Evolutionary conservation across 768 basidiomycete species (phyloP).

Genomic region (Jaapia argillacea): DNA sequence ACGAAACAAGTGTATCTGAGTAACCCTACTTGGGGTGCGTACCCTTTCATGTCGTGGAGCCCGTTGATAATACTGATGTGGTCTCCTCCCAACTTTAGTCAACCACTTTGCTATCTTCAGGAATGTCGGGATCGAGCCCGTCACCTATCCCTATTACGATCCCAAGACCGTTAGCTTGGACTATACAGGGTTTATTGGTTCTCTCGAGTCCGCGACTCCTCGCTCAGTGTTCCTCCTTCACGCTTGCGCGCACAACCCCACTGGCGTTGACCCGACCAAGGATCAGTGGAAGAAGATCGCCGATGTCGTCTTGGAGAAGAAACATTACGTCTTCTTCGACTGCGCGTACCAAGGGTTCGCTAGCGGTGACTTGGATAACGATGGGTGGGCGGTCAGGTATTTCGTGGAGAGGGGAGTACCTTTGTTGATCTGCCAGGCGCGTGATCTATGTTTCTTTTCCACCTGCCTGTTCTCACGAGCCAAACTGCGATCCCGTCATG

Average conservation of each 20-base stretch:
- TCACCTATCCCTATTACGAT: constrained; percentile 92
- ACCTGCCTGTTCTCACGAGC: too few relatives aligned
- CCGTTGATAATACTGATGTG: too few relatives aligned
- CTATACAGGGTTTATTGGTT: constrained; percentile 52
- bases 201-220: constrained; percentile 53
- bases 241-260: constrained; percentile 95
- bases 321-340: constrained; percentile 90
- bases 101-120: constrained; percentile 88
- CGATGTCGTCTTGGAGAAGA: constrained; percentile 55
- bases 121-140: constrained; percentile 81
- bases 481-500: not conserved
- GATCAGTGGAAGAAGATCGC: constrained; percentile 83
- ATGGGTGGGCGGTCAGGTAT: constrained; percentile 85
- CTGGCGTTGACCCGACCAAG: constrained; percentile 85
- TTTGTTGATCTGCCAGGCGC: constrained; percentile 81
- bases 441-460: constrained; percentile 12
- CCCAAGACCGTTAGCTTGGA: constrained; percentile 83
- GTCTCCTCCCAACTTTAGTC: too few relatives aligned
- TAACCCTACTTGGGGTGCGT: constrained; percentile 90
- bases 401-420: constrained; percentile 72
- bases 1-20: constrained; percentile 73
- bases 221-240: constrained; percentile 87
- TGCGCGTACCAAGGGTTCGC: constrained; percentile 98
- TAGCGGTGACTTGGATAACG: constrained; percentile 82
- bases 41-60: too few relatives aligned